A percentile compares a stretch with the other conserved stretches of the same genome.
Conservation (phyloP, 192 early-diverging fungal species). For the Backusella macrospora region DNA sequence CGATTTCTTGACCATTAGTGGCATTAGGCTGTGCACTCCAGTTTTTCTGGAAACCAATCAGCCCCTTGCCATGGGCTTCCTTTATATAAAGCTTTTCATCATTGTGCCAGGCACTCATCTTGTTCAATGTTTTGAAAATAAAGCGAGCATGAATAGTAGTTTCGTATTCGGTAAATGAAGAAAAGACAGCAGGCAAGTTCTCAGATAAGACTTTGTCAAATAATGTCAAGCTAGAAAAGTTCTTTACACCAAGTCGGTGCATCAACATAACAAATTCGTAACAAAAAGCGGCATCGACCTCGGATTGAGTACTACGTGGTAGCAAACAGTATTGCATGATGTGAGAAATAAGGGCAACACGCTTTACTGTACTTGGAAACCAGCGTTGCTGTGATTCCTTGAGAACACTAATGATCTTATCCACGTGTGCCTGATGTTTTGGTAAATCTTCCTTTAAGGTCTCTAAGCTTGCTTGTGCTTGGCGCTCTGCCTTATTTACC, state of each 20-base stretch:
- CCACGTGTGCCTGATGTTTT: constrained; percentile 29
- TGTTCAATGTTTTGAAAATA: constrained; percentile 55
- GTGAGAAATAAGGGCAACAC: constrained; percentile 43
- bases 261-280: constrained; percentile 73
- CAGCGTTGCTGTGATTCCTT: constrained; percentile 28
- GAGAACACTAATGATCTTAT: constrained; percentile 22
- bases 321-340: constrained; percentile 75
- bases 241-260: constrained; percentile 68
- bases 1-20: constrained; percentile 17
- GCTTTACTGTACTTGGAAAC: constrained; percentile 36
- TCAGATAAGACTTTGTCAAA: constrained; percentile 65
- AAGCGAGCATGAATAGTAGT: constrained; percentile 71
- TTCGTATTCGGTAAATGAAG: constrained; percentile 72
- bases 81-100: constrained; percentile 51
- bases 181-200: constrained; percentile 52
- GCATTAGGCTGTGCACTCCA: constrained; percentile 47
- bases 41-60: constrained; percentile 73
- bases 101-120: constrained; percentile 61
- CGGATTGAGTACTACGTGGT: constrained; percentile 67
- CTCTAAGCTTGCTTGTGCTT: constrained; percentile 34
- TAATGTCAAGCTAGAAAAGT: constrained; percentile 71
- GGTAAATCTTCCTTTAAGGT: constrained; percentile 29
- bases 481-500: constrained; percentile 24
- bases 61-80: constrained; percentile 55
- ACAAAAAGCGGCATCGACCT: constrained; percentile 72